A percentile compares a stretch with the other conserved stretches of the same genome.
These are phyloP conservation scores for Anacardium occidentale DNA, from an alignment of 345 rosid genomes.

Conservation along the genomic window DNA sequence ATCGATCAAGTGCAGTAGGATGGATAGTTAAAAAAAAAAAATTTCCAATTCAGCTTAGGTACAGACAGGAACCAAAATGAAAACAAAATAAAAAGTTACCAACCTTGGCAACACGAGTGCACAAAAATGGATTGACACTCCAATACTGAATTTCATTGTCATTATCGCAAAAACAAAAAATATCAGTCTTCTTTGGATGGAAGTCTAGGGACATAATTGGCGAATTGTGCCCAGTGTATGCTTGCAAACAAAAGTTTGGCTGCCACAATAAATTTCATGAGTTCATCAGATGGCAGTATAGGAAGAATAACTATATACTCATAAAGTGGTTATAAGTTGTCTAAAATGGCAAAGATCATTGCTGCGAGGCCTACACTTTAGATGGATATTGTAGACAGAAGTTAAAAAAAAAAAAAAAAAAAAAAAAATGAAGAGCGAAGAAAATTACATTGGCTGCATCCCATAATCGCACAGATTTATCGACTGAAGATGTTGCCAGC, in stretches of 20 bases:
- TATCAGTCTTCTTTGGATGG: slow-evolving; percentile 62
- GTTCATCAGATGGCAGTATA: slow-evolving; percentile 8
- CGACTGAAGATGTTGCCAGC: slow-evolving; percentile 62
- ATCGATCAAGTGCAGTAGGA: slow-evolving; percentile 11
- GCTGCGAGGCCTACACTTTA: neutral
- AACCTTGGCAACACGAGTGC: slow-evolving; percentile 52
- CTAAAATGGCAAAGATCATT: neutral
- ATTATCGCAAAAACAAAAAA: slow-evolving; percentile 58
- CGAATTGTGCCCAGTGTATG: slow-evolving; percentile 48
- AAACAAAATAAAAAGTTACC: neutral
- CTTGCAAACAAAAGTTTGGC: slow-evolving; percentile 50
- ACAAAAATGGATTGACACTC: slow-evolving; percentile 47
- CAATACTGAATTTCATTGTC: slow-evolving; percentile 56
- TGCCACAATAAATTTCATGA: slow-evolving; percentile 28
- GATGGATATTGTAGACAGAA: neutral
- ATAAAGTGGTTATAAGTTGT: neutral
- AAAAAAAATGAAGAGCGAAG: slow-evolving; percentile 3
- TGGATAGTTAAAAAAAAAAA: neutral
- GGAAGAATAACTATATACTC: neutral
- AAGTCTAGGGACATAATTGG: slow-evolving; percentile 68
- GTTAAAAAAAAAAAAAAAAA: slow-evolving; percentile 2
- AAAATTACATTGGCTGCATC: slow-evolving; percentile 53
- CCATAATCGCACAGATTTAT: slow-evolving; percentile 70
- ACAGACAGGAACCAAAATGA: neutral
- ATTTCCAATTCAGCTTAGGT: neutral